Evolutionary conservation across 495 filamentous ascomycete genomes (phyloP), one percentile per base, ranked within the genome.

Genomic region (Hyphodiscus hymeniophilus): DNA sequence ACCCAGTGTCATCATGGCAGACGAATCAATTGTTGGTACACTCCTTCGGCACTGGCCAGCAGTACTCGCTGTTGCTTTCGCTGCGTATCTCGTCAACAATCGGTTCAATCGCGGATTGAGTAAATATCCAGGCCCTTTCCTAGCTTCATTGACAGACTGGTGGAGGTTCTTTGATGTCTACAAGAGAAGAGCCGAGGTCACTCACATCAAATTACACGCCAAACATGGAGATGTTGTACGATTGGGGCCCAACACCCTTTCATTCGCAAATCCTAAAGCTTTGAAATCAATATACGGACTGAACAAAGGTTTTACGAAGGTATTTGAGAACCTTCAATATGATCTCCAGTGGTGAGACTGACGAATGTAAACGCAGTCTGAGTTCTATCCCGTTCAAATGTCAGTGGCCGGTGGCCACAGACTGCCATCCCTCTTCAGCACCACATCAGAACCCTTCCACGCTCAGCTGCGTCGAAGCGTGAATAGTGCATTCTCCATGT

Each of bases 301-400:
- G 47, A 88, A 88, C 57, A 89, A 88, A 62, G 84, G 84, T n/a
- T 87, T 87, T 59, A 68, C 66, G 47, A 91, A 90, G 73, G 81
- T 86, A 50, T 36, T 62, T 15, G 13, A 54, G 12, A 13, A 3
- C 11, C 17, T 40, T 15, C 13, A 36, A 36, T n/a, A n/a, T 15
- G 6, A 4, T n/a, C 4, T 15, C 6, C 6, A 36, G 15, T 36
- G 34, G 34, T 7, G 13, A 36, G 15, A 6, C 17, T n/a, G 17
- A 15, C 13, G 15, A 15, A 36, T 33, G 34, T 18, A n/a, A 36
- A 36, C n/a, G 23, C 49, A 85, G 82, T 83, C 81, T 33, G 76
- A 80, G 28, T 84, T 86, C 60, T 87, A 86, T 57, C 69, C 78
- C 17, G 81, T 86, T 23, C 81, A 84, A 56, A 73, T 80, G 63